Evolutionary conservation across 192 early-diverging fungal genomes (phyloP), one percentile per base, ranked within the genome.

Genomic region (Coemansia asiatica): DNA sequence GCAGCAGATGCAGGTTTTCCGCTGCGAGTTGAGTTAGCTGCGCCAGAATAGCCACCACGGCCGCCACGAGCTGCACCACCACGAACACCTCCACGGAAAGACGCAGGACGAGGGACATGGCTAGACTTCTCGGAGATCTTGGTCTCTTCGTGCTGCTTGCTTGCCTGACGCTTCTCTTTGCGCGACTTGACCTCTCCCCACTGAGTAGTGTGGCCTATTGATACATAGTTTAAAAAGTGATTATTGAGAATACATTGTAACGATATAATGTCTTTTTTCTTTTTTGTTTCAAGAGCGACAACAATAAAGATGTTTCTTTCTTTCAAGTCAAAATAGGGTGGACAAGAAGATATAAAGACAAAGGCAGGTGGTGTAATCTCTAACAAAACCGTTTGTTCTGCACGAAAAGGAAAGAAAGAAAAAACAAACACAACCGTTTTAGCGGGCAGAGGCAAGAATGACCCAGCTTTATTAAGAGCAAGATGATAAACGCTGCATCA

Each of bases 111-210:
- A 44, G 87, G 87, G 29, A 87, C 86, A 55, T 83, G 61, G 68
- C 62, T 59, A 68, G 67, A 60, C 48, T 80, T 72, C 60, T 81
- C 72, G 29, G 44, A 36, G 48, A 66, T 70, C 76, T 58, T 84
- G 79, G 50, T 78, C 46, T 76, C 85, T 49, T 69, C 83, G 69
- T 65, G 83, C 73, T 67, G 81, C 71, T 86, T 76, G 63, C 60
- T 56, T 1, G 61, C 88, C 83, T 74, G 65, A 49, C 73, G 79
- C 74, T 84, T 81, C 53, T 75, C 69, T 67, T 81, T 81, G 76
- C 78, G 84, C 74, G 87, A 88, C 80, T 91, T 91, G 68, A 94
- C 93, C 76, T 95, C 89, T 28, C 90, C 90, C 91, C 93, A 96
- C 68, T 93, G 89, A 56, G 80, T 80, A 19, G 87, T 88, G 68